Evolutionary conservation across 2,329 filamentous ascomycete genomes (phyloP), one percentile per base, ranked within the genome.

Genomic region (Xylaria hypoxylon): DNA sequence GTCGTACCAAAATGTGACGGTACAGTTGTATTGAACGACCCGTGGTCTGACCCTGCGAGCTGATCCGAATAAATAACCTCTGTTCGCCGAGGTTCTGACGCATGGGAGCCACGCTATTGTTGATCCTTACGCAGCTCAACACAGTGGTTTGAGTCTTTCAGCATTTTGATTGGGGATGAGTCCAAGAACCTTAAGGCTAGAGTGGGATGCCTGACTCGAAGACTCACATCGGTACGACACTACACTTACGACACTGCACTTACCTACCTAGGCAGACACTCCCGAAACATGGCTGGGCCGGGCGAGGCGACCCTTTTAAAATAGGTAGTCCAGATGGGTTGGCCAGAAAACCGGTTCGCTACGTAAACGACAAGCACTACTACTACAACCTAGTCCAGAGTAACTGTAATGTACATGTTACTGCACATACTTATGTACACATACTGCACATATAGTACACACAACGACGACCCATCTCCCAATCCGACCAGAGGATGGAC

Each of bases 101-200:
- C 56, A 56, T 45, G 45, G 61, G 62, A 53, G 59, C 62, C 58
- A 65, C 62, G 47, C 42, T 11, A 19, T 35, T 44, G 59, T 53
- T 58, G 61, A 48, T 60, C 48, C 53, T 57, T 62, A 65, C 51
- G 59, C 59, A 44, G 40, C 52, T 35, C 19, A 38, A 47, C 31
- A 24, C 17, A 17, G 24, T 55, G 7, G 22, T 19, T 5, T 22
- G 33, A 55, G 22, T 5, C 4, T 55, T 19, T 42, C 35, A 22
- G 22, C 15, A 19, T 7, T 42, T 40, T 31, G 19, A 31, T 13
- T 33, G 3, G 48, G 28, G 6, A 52, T 13, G 22, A 52, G 42
- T 35, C 10, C n/a, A 35, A 52, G 45, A 26, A 35, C 48, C 28
- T 51, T 33, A 51, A 33, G 48, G n/a, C 13, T 59, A 51, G 57